Conservation (phyloP, 2,329 filamentous ascomycete species). For the Plectosphaerella sp. region DNA sequence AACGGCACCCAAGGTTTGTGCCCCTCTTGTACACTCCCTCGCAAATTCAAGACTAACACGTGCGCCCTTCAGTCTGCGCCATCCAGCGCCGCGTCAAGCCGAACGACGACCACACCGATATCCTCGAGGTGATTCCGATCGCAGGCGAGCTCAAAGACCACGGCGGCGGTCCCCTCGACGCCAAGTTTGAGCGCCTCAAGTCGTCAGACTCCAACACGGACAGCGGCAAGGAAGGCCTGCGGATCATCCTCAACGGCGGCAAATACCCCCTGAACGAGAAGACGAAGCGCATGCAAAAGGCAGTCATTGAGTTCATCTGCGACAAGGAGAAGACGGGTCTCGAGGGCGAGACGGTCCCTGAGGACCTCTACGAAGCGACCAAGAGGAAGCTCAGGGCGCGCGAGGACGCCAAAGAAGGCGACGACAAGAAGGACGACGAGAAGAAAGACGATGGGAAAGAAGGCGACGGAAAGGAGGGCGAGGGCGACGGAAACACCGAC, state of each 20-base stretch:
- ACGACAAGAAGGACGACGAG: conserved; percentile 24
- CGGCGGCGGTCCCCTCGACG: conserved; percentile 58
- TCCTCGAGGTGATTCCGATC: conserved; percentile 63
- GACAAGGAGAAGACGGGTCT: conserved; percentile 67
- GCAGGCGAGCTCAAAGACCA: conserved; percentile 63
- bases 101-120: conserved; percentile 39
- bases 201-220: conserved; percentile 60
- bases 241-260: conserved; percentile 63
- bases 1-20: conserved; percentile 60
- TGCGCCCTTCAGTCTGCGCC: conserved; percentile 59
- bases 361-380: conserved; percentile 40
- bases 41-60: too few relatives aligned
- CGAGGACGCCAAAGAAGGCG: conserved; percentile 25
- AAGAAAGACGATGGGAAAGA: conserved; percentile 27
- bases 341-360: conserved; percentile 61
- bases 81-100: conserved; percentile 56
- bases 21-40: background rate
- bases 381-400: conserved; percentile 15
- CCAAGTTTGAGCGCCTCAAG: conserved; percentile 62
- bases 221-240: conserved; percentile 65
- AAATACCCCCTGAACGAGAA: conserved; percentile 50
- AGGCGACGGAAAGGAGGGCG: conserved; percentile 26
- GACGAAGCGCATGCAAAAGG: conserved; percentile 59
- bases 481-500: conserved; percentile 30
- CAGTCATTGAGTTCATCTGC: conserved; percentile 83